A percentile compares a stretch with the other conserved stretches of the same genome.
Evolutionary conservation across 2,329 filamentous ascomycete species (phyloP).

Genomic region (Fusarium pininemorale): DNA sequence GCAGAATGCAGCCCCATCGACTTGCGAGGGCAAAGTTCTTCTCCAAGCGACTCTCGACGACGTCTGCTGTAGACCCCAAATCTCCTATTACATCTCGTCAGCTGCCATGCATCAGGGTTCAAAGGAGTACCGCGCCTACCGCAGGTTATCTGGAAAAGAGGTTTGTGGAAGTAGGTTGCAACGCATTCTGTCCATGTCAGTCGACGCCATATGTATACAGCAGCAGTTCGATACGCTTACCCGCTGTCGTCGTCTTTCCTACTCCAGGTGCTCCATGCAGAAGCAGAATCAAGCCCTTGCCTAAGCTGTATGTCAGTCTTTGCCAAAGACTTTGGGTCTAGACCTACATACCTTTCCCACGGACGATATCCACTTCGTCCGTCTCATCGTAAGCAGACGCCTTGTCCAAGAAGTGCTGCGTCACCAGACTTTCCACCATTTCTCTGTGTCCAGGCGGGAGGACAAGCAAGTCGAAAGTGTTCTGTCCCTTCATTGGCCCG

Average conservation of each 20-base stretch:
- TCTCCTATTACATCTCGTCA: neutral
- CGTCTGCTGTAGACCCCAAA: neutral
- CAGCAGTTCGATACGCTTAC: neutral
- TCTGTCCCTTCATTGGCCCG: neutral
- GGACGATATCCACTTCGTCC: neutral
- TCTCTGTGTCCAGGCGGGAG: neutral
- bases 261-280: constrained; percentile 10
- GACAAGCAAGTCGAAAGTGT: fast-evolving
- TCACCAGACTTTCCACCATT: neutral
- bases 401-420: neutral
- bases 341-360: neutral
- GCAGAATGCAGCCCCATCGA: constrained; percentile 1
- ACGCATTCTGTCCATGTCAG: neutral
- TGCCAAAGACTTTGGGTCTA: fast-evolving
- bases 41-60: neutral
- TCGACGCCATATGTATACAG: too few relatives aligned
- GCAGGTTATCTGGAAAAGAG: constrained; percentile 9
- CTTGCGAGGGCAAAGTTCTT: neutral
- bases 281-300: constrained; percentile 8
- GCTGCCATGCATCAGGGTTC: fast-evolving
- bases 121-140: neutral
- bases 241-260: constrained; percentile 14
- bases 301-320: fast-evolving
- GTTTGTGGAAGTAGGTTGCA: constrained; percentile 10
- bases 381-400: neutral